A percentile compares a stretch with the other conserved stretches of the same genome.
Evolutionary conservation across 2,329 filamentous ascomycete species (phyloP).

Genomic region (Escovopsis weberi): DNA sequence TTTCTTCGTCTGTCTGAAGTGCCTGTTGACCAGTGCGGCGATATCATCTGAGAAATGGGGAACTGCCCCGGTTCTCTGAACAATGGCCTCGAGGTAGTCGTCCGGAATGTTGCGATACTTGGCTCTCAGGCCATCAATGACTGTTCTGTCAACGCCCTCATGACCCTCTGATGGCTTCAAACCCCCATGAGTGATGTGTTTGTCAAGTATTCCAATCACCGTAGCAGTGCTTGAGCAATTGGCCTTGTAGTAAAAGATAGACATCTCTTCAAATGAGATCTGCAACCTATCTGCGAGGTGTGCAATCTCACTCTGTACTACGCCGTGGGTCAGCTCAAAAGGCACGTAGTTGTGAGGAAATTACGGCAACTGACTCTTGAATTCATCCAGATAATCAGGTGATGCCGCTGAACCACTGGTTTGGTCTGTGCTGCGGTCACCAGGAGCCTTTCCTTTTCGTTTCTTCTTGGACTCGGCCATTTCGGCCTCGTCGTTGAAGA

Average conservation of each 20-base stretch:
- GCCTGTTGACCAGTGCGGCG: conserved; percentile 24
- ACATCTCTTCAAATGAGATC: conserved; percentile 26
- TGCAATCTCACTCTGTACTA: conserved; percentile 25
- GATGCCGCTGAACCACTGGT: too few species aligned
- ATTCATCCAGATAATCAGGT: not conserved
- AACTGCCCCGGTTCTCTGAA: conserved; percentile 24
- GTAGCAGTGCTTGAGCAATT: conserved; percentile 25
- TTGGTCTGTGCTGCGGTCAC: too few species aligned
- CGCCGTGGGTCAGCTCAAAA: not conserved
- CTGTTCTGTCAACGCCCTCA: conserved; percentile 10
- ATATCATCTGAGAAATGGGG: conserved; percentile 24
- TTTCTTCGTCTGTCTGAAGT: conserved; percentile 26
- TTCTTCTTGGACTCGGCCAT: conserved; percentile 25
- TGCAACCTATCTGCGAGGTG: conserved; percentile 30
- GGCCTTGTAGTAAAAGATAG: conserved; percentile 24
- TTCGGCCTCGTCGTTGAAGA: conserved; percentile 41
- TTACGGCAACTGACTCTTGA: conserved; percentile 13
- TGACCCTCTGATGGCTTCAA: conserved; percentile 14
- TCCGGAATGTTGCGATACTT: conserved; percentile 28
- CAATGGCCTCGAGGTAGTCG: conserved; percentile 27
- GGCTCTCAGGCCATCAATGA: conserved; percentile 19
- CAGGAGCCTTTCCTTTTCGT: conserved; percentile 15
- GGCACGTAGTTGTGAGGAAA: not conserved
- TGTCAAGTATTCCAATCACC: conserved; percentile 27
- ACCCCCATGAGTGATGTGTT: conserved; percentile 25